Percentiles rank a stretch among this genome's conserved stretches.
phyloP scores from a whole-genome alignment of 805 yeast species.

The Maudiozyma bulderi region DNA sequence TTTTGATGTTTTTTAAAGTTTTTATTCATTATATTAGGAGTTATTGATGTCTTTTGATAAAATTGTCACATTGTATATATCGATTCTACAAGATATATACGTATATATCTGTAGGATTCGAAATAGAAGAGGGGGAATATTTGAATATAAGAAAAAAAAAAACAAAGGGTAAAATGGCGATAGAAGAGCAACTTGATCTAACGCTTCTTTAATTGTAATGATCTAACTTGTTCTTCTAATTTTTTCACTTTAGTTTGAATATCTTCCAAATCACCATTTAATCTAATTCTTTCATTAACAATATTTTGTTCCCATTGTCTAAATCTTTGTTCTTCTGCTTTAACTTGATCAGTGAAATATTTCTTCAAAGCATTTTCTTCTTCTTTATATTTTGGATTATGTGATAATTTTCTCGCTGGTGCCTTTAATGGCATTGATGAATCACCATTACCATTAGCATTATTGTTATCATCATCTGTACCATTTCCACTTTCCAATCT shows the following conservation, averaged over 20 bases:
- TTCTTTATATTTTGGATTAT: conserved; percentile 89
- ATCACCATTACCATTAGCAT: conserved; percentile 11
- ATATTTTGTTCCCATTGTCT: conserved; percentile 98
- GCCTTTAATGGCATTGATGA: conserved; percentile 29
- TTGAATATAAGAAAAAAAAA: not conserved
- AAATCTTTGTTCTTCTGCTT: conserved; percentile 92
- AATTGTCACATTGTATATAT: too few species aligned
- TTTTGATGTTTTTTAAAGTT: too few species aligned
- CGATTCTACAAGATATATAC: too few species aligned
- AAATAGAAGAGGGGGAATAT: not conserved
- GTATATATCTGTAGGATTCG: too few species aligned
- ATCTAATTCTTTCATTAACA: conserved; percentile 86
- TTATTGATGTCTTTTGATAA: too few species aligned
- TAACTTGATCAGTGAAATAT: conserved; percentile 92
- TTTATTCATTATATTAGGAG: too few species aligned
- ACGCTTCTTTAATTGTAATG: conserved; percentile 46
- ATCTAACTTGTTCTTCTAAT: conserved; percentile 67
- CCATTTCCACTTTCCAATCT: conserved; percentile 46
- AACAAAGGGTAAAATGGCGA: not conserved
- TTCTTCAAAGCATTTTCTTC: conserved; percentile 91
- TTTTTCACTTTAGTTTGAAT: conserved; percentile 68
- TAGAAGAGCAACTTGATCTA: conserved; percentile 6
- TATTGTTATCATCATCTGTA: conserved; percentile 18
- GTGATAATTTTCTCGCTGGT: conserved; percentile 44
- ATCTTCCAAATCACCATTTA: conserved; percentile 88